Percentiles rank a stretch among this genome's conserved stretches.
Conservation (phyloP, 2,329 filamentous ascomycete genomes). For the Epichloe brachyelytri region DNA sequence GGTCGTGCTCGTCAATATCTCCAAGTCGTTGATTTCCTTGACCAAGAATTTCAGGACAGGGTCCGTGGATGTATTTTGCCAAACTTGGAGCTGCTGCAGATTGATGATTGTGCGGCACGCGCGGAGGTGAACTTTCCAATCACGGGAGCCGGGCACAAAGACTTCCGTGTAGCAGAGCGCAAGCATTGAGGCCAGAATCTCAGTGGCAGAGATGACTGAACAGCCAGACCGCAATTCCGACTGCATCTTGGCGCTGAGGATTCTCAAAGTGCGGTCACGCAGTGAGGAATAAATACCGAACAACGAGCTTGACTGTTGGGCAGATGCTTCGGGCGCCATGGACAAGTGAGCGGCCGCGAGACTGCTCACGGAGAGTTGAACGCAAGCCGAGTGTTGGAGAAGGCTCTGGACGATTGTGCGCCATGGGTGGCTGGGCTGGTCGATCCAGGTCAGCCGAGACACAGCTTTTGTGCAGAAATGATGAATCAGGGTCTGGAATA, state of each 20-base stretch:
- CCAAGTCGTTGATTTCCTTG: conserved; percentile 6
- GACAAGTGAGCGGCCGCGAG: conserved; percentile 6
- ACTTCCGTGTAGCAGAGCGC: conserved; percentile 6
- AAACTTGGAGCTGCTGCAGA: background rate
- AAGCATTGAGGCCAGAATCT: conserved; percentile 6
- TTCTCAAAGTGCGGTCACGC: conserved; percentile 2
- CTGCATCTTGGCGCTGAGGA: conserved; percentile 4
- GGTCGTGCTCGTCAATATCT: conserved; percentile 3
- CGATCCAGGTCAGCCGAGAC: conserved; percentile 11
- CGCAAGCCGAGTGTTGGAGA: conserved; percentile 8
- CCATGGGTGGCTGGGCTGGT: conserved; percentile 10
- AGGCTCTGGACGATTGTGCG: conserved; percentile 6
- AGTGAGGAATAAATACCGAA: conserved; percentile 1
- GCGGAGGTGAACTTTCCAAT: conserved; percentile 6
- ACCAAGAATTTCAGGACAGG: conserved; percentile 3
- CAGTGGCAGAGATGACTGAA: background rate
- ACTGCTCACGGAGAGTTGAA: conserved; percentile 7
- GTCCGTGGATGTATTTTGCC: background rate
- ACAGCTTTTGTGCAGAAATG: conserved; percentile 10
- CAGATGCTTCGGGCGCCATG: conserved; percentile 1
- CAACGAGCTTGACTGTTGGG: background rate
- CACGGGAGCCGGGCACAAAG: conserved; percentile 4
- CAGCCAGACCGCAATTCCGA: background rate
- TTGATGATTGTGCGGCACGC: conserved; percentile 5
- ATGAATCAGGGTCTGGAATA: conserved; percentile 8